Percentiles rank a stretch among this genome's conserved stretches.
phyloP scores from a whole-genome alignment of 2,329 filamentous ascomycete species.

The Fusarium xyrophilum region DNA sequence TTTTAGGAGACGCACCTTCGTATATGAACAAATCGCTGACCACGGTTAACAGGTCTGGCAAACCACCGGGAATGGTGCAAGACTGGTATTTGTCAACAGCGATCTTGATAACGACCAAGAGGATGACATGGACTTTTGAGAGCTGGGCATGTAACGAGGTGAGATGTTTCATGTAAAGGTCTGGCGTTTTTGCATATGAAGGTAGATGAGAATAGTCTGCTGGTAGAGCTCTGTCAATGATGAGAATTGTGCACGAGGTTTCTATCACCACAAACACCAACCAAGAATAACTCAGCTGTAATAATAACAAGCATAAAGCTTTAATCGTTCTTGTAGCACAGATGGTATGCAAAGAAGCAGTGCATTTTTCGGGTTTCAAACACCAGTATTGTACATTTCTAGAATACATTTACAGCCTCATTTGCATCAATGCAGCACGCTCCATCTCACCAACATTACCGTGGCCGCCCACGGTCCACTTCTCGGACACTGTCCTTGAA shows the following conservation, averaged over 20 bases:
- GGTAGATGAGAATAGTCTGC: constrained; percentile 33
- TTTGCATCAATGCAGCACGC: constrained; percentile 62
- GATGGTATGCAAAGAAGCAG: constrained; percentile 4
- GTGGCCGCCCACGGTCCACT: constrained; percentile 82
- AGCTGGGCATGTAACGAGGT: constrained; percentile 25
- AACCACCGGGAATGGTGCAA: constrained; percentile 73
- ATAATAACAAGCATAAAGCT: neutral
- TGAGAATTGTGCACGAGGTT: constrained; percentile 8
- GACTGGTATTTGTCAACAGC: constrained; percentile 72
- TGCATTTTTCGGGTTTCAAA: constrained; percentile 29
- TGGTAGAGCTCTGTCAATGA: constrained; percentile 24
- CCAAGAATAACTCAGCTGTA: neutral
- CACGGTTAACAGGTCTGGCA: constrained; percentile 71
- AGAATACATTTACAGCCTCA: constrained; percentile 52
- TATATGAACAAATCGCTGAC: constrained; percentile 48
- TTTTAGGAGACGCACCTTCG: neutral
- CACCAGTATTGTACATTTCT: constrained; percentile 42
- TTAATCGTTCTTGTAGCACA: neutral
- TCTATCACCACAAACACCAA: neutral
- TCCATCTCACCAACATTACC: constrained; percentile 89
- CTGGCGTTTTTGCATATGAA: constrained; percentile 45
- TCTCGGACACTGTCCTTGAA: constrained; percentile 75
- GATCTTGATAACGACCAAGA: constrained; percentile 57
- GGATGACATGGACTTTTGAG: constrained; percentile 55
- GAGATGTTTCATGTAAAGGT: constrained; percentile 31